Evolutionary conservation across 2,329 filamentous ascomycete genomes (phyloP).

Genomic region (Penicillium hesseltinei): DNA sequence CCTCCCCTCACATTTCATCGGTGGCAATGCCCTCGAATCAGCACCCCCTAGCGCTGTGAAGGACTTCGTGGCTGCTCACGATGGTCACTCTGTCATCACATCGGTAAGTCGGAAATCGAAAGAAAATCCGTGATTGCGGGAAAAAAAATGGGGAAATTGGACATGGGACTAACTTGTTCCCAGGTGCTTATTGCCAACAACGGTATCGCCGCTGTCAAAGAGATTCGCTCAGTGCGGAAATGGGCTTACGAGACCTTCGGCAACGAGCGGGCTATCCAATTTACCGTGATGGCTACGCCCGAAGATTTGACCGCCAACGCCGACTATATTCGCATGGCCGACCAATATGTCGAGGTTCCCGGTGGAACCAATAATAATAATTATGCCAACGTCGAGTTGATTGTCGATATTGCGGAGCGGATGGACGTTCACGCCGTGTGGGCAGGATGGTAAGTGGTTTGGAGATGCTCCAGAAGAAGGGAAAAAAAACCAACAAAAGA

Average conservation of each 20-base stretch:
- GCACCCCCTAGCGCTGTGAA: conserved; percentile 85
- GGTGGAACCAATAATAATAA: conserved; percentile 99
- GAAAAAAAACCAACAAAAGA: too few species aligned
- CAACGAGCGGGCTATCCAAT: conserved; percentile 96
- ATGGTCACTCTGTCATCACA: conserved; percentile 96
- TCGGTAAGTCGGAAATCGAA: conserved; percentile 62
- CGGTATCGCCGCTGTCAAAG: conserved; percentile 98
- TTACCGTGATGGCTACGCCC: conserved; percentile 99
- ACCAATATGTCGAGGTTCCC: conserved; percentile 98
- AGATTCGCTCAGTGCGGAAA: conserved; percentile 98
- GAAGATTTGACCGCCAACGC: conserved; percentile 97
- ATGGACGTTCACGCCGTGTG: conserved; percentile 98
- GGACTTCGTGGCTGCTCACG: conserved; percentile 86
- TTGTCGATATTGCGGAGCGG: conserved; percentile 96
- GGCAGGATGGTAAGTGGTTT: conserved; percentile 80
- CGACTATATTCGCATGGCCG: conserved; percentile 99
- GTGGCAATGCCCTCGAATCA: conserved; percentile 81
- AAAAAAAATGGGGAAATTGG: not conserved
- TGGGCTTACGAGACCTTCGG: conserved; percentile 99
- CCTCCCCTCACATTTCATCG: conserved; percentile 91
- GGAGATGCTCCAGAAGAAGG: not conserved
- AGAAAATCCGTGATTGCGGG: not conserved
- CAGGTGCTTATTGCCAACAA: conserved; percentile 99
- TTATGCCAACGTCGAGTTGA: conserved; percentile 98
- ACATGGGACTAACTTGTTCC: conserved; percentile 15